Conservation (phyloP, 345 rosid species). For the Boechera stricta region DNA sequence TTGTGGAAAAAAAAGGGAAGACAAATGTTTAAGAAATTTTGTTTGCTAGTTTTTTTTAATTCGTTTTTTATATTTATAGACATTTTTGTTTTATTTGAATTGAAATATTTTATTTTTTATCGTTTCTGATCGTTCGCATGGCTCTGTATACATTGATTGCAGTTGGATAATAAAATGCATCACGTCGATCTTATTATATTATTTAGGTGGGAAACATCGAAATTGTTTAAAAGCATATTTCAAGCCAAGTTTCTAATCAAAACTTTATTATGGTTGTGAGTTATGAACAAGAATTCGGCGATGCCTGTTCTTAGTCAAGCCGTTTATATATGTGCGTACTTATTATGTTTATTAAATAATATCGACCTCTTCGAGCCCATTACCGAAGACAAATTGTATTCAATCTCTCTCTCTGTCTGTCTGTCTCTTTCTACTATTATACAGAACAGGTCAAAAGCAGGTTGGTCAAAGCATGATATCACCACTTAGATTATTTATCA, state of each 20-base stretch:
- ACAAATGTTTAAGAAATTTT: too few relatives aligned
- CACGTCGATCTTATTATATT: not conserved
- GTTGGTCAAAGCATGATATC: slow-evolving; percentile 39
- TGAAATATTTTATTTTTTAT: too few relatives aligned
- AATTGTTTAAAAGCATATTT: not conserved
- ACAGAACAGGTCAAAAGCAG: slow-evolving; percentile 29
- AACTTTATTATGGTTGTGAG: slow-evolving; percentile 22
- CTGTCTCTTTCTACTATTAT: not conserved
- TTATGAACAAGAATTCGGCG: slow-evolving; percentile 38
- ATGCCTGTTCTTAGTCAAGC: slow-evolving; percentile 42
- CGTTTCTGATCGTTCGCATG: too few relatives aligned
- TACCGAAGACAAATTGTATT: slow-evolving; percentile 37
- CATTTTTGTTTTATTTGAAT: too few relatives aligned
- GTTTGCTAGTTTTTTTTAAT: too few relatives aligned
- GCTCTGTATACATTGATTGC: not conserved
- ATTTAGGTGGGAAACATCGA: slow-evolving; percentile 6
- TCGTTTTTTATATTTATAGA: too few relatives aligned
- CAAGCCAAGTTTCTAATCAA: slow-evolving; percentile 10
- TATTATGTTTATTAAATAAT: slow-evolving; percentile 26
- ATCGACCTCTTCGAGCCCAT: slow-evolving; percentile 45
- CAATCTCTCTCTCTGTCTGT: not conserved
- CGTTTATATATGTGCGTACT: slow-evolving; percentile 26
- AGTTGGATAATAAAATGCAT: not conserved
- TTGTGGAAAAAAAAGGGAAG: too few relatives aligned
- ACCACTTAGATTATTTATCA: slow-evolving; percentile 14